A percentile compares a stretch with the other conserved stretches of the same genome.
Evolutionary conservation across 2,329 filamentous ascomycete species (phyloP).

Genomic region (Aspergillus viridinutans): DNA sequence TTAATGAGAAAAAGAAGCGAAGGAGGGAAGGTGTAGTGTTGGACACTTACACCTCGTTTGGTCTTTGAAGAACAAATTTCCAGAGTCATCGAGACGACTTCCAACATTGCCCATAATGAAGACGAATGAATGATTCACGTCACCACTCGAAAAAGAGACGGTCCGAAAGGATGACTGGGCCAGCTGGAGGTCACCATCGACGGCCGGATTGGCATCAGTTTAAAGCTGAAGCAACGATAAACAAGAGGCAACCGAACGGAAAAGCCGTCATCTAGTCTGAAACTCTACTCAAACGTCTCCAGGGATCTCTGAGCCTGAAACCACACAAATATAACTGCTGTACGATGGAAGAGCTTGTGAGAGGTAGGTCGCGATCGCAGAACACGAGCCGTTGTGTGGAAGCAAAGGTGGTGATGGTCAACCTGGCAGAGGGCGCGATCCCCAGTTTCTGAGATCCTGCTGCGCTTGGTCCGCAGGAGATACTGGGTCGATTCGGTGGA

Average conservation of each 20-base stretch:
- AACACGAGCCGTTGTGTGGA: not conserved
- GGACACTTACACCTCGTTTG: conserved; percentile 72
- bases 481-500: not conserved
- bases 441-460: not conserved
- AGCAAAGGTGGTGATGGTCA: not conserved
- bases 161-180: conserved; percentile 24
- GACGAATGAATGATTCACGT: conserved; percentile 18
- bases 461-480: not conserved
- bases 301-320: not conserved
- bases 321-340: not conserved
- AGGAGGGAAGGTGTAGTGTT: not conserved
- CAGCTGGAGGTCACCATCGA: conserved; percentile 31
- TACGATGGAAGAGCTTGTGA: not conserved
- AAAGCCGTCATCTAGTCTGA: conserved; percentile 24
- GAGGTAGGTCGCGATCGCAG: not conserved
- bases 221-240: conserved; percentile 3
- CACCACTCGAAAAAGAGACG: conserved; percentile 22
- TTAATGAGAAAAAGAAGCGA: not conserved
- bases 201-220: conserved; percentile 22
- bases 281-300: not conserved
- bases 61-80: conserved; percentile 79
- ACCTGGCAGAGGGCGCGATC: not conserved
- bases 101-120: conserved; percentile 83
- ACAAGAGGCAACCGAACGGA: conserved; percentile 7
- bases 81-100: conserved; percentile 78